Evolutionary conservation across 768 basidiomycete species (phyloP), one percentile per base, ranked within the genome.

Genomic region (Cystofilobasidium bisporidii): DNA sequence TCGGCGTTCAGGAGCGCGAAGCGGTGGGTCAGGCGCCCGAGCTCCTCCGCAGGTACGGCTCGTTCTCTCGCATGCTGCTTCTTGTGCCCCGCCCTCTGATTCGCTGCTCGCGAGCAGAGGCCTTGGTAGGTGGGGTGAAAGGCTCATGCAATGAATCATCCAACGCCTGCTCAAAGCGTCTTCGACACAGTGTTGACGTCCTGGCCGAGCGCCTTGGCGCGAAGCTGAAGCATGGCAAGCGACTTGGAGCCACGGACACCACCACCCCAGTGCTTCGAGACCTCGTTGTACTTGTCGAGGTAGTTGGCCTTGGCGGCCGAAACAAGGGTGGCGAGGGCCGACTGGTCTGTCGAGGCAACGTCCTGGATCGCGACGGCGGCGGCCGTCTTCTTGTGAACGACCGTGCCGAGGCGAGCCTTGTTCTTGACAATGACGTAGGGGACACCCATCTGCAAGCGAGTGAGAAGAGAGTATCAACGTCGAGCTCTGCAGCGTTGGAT

Each of bases 301-400:
- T 93, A 98, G 83, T 97, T 99, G 71, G 91, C 89, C 83, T 97
- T 97, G 72, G 91, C 85, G 69, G 94, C 92, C 73, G 85, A 87
- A 76, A 97, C 83, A 74, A 98, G 83, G 72, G 88, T 97, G 50
- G 91, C 87, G 64, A 97, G 87, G 70, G 97, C 93, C 70, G 88
- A 86, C 76, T 86, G 82, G 81, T 98, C 94, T 80, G 97, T 94
- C 77, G 86, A 87, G 81, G 85, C 86, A 75, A 99, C 94, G 28
- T 99, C 94, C 80, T 92, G 89, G 69, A 99, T 79, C 47, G 89
- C 87, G 64, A 96, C 80, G 63, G 93, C 87, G 63, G 93, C 87
- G 56, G 92, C 86, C 61, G 92, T 97, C 86, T 97, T 97, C 86
- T 96, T 96, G 84, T 96, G 90, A 47, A 93, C 91, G 70, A 97